Evolutionary conservation across 305 asterid genomes (phyloP).

Genomic region (Fraxinus paxiana): DNA sequence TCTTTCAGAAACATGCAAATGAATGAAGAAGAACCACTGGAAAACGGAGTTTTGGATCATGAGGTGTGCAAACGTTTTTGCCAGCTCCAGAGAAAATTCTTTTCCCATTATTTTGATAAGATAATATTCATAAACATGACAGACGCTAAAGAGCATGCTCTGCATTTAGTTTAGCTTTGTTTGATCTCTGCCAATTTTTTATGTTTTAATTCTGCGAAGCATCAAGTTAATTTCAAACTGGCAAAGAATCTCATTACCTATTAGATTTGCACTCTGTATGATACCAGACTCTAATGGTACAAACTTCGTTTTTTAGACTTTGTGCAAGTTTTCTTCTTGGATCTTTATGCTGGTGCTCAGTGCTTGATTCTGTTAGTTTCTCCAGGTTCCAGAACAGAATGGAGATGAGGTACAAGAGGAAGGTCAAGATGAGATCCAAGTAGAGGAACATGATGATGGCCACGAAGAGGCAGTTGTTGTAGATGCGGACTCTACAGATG

Average conservation of each 20-base stretch:
- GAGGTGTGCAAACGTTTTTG: background rate
- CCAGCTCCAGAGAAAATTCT: background rate
- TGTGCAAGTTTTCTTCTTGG: conserved; percentile 2
- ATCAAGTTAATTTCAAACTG: background rate
- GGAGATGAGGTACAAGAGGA: conserved; percentile 48
- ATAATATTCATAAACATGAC: background rate
- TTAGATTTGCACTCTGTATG: background rate
- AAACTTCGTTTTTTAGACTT: background rate
- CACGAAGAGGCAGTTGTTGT: conserved; percentile 76
- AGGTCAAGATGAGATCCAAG: conserved; percentile 38
- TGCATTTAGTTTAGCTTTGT: background rate
- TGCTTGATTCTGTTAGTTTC: background rate
- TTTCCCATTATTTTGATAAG: background rate
- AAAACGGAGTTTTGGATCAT: background rate
- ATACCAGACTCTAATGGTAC: background rate
- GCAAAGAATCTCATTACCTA: background rate
- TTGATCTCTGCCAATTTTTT: background rate
- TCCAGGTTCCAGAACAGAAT: conserved; percentile 33
- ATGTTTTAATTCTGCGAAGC: background rate
- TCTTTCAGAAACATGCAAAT: conserved; percentile 68
- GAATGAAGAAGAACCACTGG: conserved; percentile 50
- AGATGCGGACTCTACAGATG: conserved; percentile 82
- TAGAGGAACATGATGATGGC: conserved; percentile 48
- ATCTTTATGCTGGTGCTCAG: conserved; percentile 2
- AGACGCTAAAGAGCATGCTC: background rate